phyloP scores from a whole-genome alignment of 106 monocot genomes.

The Dioscorea zingiberensis region DNA sequence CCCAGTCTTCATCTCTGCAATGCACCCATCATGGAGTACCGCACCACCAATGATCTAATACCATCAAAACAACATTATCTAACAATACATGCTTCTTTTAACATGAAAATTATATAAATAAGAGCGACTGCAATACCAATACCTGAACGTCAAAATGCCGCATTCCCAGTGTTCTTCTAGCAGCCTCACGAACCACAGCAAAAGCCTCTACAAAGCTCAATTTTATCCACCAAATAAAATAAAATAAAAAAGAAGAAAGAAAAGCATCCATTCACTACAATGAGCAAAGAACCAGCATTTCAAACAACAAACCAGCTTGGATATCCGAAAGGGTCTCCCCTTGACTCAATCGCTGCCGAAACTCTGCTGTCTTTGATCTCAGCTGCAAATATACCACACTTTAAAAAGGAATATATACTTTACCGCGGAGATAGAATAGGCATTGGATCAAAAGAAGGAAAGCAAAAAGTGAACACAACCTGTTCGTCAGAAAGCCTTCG shows the following conservation, averaged over 20 bases:
- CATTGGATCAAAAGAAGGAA: background rate
- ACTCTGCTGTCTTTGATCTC: conserved; percentile 65
- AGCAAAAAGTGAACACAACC: conserved; percentile 19
- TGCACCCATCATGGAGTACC: conserved; percentile 97
- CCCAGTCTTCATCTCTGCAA: conserved; percentile 99
- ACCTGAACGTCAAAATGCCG: conserved; percentile 99
- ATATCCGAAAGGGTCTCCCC: conserved; percentile 89
- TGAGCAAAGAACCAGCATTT: background rate
- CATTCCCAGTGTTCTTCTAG: conserved; percentile 93
- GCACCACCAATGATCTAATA: conserved; percentile 93
- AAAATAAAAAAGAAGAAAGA: background rate
- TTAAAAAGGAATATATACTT: background rate
- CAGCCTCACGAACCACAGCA: conserved; percentile 92
- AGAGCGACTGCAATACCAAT: background rate
- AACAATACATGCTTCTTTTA: background rate
- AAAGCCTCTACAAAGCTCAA: conserved; percentile 69
- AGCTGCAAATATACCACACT: conserved; percentile 28
- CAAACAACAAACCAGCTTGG: conserved; percentile 59
- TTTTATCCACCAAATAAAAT: background rate
- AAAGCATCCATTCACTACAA: background rate
- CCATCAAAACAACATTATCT: background rate
- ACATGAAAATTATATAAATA: background rate
- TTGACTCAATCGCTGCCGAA: conserved; percentile 48
- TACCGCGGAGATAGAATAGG: background rate
- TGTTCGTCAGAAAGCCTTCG: conserved; percentile 67